These are phyloP conservation scores for Phanerodontia chrysosporium DNA, from an alignment of 768 basidiomycete genomes.

Conservation along the genomic window DNA sequence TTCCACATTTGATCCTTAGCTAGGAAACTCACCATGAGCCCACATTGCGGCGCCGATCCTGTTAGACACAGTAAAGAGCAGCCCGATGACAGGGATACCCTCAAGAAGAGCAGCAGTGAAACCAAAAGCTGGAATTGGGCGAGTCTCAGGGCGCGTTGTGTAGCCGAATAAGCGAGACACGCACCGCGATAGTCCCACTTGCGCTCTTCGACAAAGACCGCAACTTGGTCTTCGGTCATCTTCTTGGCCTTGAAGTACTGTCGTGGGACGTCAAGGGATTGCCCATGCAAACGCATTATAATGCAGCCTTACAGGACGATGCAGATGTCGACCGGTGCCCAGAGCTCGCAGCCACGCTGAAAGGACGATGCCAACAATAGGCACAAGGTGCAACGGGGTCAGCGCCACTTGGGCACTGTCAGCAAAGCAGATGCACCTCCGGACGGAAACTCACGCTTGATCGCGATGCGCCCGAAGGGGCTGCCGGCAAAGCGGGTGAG, in stretches of 20 bases:
- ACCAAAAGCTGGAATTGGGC: constrained; percentile 60
- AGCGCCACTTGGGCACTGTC: constrained; percentile 43
- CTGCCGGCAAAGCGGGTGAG: constrained; percentile 13
- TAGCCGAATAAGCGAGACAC: constrained; percentile 21
- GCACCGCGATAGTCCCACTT: constrained; percentile 84
- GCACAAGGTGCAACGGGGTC: constrained; percentile 55
- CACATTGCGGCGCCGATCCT: constrained; percentile 94
- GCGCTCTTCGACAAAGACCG: constrained; percentile 81
- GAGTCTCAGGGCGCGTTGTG: constrained; percentile 8
- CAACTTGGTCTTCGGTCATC: constrained; percentile 67
- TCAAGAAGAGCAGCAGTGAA: constrained; percentile 82
- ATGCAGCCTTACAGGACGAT: constrained; percentile 49
- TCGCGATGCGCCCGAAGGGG: constrained; percentile 10
- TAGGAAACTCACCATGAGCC: constrained; percentile 57
- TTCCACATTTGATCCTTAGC: neutral
- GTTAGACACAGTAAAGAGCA: constrained; percentile 82
- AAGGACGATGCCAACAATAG: constrained; percentile 59
- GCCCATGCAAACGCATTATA: neutral
- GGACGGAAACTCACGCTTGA: constrained; percentile 16
- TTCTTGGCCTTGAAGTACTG: constrained; percentile 84
- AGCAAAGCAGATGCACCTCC: constrained; percentile 3
- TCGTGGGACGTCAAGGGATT: constrained; percentile 33
- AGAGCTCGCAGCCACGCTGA: constrained; percentile 65
- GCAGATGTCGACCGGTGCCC: constrained; percentile 63
- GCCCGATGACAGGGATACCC: constrained; percentile 73